phyloP scores from a whole-genome alignment of 2,329 filamentous ascomycete species.

The Clonostachys rhizophaga region DNA sequence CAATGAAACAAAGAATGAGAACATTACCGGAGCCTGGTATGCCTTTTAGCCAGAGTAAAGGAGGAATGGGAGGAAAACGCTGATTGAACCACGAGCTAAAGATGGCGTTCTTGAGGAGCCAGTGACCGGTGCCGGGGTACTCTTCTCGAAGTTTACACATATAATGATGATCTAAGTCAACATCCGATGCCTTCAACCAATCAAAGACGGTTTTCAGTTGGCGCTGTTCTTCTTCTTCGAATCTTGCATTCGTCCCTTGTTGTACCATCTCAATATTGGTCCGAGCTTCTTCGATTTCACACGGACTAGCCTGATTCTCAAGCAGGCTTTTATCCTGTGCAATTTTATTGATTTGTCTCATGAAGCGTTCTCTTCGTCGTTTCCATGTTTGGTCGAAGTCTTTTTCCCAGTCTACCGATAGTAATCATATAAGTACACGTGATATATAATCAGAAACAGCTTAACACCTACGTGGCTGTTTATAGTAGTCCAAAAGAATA shows the following conservation, averaged over 20 bases:
- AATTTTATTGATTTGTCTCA: neutral
- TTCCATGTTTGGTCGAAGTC: neutral
- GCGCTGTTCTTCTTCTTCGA: too few relatives aligned
- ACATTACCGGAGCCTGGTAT: neutral
- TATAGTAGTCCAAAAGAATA: neutral
- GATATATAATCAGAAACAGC: too few relatives aligned
- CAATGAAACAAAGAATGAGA: too few relatives aligned
- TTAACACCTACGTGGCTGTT: neutral
- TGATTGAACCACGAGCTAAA: neutral
- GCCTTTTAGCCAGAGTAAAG: neutral
- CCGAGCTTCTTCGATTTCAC: too few relatives aligned
- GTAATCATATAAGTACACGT: too few relatives aligned
- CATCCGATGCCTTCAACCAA: too few relatives aligned
- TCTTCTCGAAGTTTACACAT: too few relatives aligned
- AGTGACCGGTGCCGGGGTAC: neutral
- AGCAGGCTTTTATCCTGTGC: neutral
- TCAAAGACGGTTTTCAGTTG: too few relatives aligned
- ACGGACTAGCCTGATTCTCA: too few relatives aligned
- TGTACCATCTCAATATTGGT: too few relatives aligned
- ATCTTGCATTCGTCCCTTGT: too few relatives aligned
- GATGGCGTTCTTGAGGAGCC: neutral
- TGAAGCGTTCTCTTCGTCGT: neutral
- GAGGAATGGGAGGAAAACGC: neutral
- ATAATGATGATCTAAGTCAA: too few relatives aligned
- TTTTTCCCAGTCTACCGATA: neutral